A percentile compares a stretch with the other conserved stretches of the same genome.
phyloP scores from a whole-genome alignment of 805 yeast species.

The Groenewaldozyma tartarivorans region DNA sequence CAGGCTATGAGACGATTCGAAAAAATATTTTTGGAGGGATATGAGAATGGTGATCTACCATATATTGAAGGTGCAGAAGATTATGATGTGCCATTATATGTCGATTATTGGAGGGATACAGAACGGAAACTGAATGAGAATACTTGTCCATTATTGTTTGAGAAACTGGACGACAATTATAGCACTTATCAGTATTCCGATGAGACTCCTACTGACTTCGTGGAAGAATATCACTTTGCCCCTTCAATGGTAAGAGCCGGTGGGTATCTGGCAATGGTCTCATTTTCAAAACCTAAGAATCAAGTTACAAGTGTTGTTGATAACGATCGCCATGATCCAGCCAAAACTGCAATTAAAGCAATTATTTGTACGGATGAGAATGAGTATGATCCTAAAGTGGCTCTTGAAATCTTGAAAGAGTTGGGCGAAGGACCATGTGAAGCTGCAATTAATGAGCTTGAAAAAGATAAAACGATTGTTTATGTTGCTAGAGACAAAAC shows the following conservation, averaged over 20 bases:
- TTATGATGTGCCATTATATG: conserved; percentile 41
- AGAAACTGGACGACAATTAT: conserved; percentile 34
- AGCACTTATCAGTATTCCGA: conserved; percentile 35
- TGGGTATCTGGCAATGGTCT: conserved; percentile 34
- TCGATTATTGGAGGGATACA: conserved; percentile 56
- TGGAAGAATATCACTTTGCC: conserved; percentile 39
- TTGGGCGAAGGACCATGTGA: conserved; percentile 40
- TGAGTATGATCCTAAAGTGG: conserved; percentile 37
- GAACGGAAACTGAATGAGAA: conserved; percentile 27
- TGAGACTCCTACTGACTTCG: conserved; percentile 19
- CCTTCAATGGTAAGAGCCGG: conserved; percentile 69
- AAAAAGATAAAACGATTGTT: conserved; percentile 34
- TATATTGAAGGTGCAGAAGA: conserved; percentile 32
- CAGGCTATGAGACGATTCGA: conserved; percentile 56
- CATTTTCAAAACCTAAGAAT: conserved; percentile 29
- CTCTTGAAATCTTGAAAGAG: conserved; percentile 36
- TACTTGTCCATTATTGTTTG: conserved; percentile 18
- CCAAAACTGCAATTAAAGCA: conserved; percentile 29
- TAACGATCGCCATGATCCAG: conserved; percentile 4
- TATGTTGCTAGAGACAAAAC: conserved; percentile 25
- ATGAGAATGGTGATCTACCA: conserved; percentile 39
- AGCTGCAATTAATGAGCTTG: conserved; percentile 42
- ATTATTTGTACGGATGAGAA: conserved; percentile 47
- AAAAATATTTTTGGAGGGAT: conserved; percentile 46
- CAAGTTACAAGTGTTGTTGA: neutral